A percentile compares a stretch with the other conserved stretches of the same genome.
Conservation (phyloP, 495 filamentous ascomycete species). For the Recurvomyces mirabilis region DNA sequence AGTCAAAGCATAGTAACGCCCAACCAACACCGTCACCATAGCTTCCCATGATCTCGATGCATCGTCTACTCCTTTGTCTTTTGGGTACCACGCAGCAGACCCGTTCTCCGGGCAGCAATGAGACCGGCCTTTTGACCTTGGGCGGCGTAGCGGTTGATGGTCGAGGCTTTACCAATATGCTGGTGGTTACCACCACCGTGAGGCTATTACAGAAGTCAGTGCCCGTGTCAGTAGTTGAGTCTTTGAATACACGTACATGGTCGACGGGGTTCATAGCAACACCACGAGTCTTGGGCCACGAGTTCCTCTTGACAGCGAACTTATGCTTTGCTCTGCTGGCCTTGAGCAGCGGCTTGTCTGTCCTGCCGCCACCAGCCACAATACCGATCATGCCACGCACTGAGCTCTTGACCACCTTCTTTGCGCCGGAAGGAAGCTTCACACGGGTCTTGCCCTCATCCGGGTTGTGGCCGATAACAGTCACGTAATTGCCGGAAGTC, state of each 20-base stretch:
- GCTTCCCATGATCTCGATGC: no score
- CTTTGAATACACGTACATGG: constrained; percentile 51
- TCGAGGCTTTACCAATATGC: constrained; percentile 99
- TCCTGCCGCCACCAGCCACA: constrained; percentile 96
- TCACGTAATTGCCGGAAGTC: constrained; percentile 98
- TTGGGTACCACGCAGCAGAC: constrained; percentile 98
- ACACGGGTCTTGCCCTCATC: constrained; percentile 98
- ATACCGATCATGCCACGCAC: constrained; percentile 98
- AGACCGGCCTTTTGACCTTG: constrained; percentile 99
- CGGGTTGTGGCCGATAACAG: constrained; percentile 95
- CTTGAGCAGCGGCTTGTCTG: constrained; percentile 98
- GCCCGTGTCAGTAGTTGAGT: not conserved
- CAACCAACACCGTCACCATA: constrained; percentile 12
- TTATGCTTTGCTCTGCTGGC: constrained; percentile 98
- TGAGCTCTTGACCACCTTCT: constrained; percentile 91
- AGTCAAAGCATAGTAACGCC: constrained; percentile 9
- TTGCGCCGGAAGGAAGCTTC: constrained; percentile 96
- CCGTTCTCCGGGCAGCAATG: constrained; percentile 96
- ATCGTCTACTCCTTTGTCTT: constrained; percentile 84
- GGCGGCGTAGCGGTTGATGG: constrained; percentile 92
- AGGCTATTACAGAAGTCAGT: constrained; percentile 47
- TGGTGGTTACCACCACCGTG: constrained; percentile 99
- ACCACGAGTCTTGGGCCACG: constrained; percentile 99
- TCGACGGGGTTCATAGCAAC: constrained; percentile 99
- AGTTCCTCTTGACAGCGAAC: constrained; percentile 99